These are phyloP conservation scores for Hamamelis virginiana DNA, from an alignment of 164 flowering plant genomes.

Conservation along the genomic window DNA sequence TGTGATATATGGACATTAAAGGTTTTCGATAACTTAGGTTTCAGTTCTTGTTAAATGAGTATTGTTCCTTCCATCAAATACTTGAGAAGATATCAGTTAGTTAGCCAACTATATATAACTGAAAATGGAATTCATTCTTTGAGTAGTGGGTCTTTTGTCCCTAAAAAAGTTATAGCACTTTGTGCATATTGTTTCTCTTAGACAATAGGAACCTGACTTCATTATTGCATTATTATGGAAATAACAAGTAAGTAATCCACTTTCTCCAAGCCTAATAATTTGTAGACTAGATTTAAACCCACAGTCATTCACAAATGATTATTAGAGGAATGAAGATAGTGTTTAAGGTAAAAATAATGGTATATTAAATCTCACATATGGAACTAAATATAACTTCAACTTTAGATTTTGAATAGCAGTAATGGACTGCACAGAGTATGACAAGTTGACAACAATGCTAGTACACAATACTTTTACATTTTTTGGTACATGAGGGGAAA, in stretches of 20 bases:
- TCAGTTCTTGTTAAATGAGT: too few species aligned
- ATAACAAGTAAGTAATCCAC: background rate
- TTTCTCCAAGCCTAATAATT: background rate
- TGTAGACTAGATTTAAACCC: background rate
- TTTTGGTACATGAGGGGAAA: too few species aligned
- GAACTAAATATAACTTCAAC: too few species aligned
- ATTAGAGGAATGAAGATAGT: background rate
- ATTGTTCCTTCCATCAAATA: background rate
- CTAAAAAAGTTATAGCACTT: background rate
- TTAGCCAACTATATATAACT: background rate
- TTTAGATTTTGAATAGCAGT: too few species aligned
- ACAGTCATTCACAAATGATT: too few species aligned
- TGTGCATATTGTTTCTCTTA: background rate
- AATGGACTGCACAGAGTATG: too few species aligned
- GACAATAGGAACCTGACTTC: background rate
- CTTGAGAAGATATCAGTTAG: background rate
- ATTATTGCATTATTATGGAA: background rate
- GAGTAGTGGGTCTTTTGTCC: background rate
- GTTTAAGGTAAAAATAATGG: background rate
- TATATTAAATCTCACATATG: constrained; percentile 48
- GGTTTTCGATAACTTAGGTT: too few species aligned
- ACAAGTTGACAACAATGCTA: too few species aligned
- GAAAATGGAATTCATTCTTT: background rate
- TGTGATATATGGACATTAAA: too few species aligned
- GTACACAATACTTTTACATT: too few species aligned